Base-by-base conservation (phyloP, 169 alveolate species). In the Babesia caballi region DNA sequence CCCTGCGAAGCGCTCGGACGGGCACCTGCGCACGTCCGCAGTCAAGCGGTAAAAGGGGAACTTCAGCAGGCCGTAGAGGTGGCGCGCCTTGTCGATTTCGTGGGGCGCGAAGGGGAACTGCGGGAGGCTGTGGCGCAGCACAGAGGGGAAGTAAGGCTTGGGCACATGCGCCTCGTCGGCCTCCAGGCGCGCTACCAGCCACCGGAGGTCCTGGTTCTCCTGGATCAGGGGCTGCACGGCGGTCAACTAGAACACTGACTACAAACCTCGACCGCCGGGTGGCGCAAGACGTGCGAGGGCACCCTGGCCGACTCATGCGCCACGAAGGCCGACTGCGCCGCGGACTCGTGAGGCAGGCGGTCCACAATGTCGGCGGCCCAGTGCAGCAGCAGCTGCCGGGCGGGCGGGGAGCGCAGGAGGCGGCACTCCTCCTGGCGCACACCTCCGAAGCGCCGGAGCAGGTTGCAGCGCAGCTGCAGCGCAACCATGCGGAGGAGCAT, bases 111-210 rank as follows among this genome's bases (percentile, higher is more conserved):
- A 81, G 33, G 88, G 88, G 61, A 46, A 81, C 33, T 81, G 88
- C 67, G 58, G 46, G 66, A 71, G 51, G 47, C 33, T 35, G 41
- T 81, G 30, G 28, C 83, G 59, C 21, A 81, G 65, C 50, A 81
- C 78, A 1, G 88, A 81, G 28, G 88, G 88, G 42, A 65, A 81
- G 52, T 81, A 63, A 1, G 88, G 88, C 60, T 50, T 69, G 11
- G 88, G 88, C 46, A 81, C 88, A 42, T 38, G 30, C 6, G 69
- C 81, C 28, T 50, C 21, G 28, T 58, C 56, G 30, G 36, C 53
- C 51, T 63, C 63, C 33, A 81, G 66, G 11, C 84, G 75, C 17
- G 54, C 56, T 17, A 81, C 66, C 33, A 81, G 41, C 88, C 88
- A 81, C 32, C 66, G 60, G 25, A 78, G 32, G 0, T 74, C 41